A percentile compares a stretch with the other conserved stretches of the same genome.
Evolutionary conservation across 352 stramenopile species (phyloP).

Genomic region (Phytophthora tubulina): DNA sequence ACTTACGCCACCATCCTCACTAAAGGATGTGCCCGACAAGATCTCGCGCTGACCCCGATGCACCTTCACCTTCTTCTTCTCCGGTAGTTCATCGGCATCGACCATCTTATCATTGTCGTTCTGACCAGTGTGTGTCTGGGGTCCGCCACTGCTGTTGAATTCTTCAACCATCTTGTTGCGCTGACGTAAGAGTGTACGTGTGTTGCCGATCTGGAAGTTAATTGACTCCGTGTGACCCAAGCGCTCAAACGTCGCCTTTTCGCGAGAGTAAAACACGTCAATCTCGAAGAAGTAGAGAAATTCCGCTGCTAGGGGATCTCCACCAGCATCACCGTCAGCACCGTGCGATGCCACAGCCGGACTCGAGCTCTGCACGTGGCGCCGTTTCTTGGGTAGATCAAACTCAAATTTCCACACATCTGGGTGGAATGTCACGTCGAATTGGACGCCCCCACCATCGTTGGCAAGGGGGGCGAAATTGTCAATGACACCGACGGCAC

Average conservation of each 20-base stretch:
- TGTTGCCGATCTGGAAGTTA: conserved; percentile 90
- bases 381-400: conserved; percentile 88
- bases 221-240: conserved; percentile 78
- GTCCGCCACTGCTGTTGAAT: conserved; percentile 42
- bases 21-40: conserved; percentile 50
- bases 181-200: conserved; percentile 82
- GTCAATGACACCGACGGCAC: conserved; percentile 71
- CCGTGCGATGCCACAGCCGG: conserved; percentile 29
- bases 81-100: conserved; percentile 61
- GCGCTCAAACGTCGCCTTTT: conserved; percentile 69
- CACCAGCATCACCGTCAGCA: conserved; percentile 28
- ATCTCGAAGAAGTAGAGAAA: conserved; percentile 92
- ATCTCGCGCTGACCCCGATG: conserved; percentile 50
- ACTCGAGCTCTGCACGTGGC: conserved; percentile 59
- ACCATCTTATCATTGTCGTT: conserved; percentile 62
- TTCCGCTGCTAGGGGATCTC: conserved; percentile 58
- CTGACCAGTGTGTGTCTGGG: conserved; percentile 30
- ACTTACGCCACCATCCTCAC: conserved; percentile 39
- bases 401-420: conserved; percentile 93
- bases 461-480: conserved; percentile 55
- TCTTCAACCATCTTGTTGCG: conserved; percentile 81
- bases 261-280: conserved; percentile 78
- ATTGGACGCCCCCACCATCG: conserved; percentile 55
- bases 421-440: conserved; percentile 87
- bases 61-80: conserved; percentile 87